Evolutionary conservation across 2,329 filamentous ascomycete species (phyloP).

Genomic region (Aspergillus melleus): DNA sequence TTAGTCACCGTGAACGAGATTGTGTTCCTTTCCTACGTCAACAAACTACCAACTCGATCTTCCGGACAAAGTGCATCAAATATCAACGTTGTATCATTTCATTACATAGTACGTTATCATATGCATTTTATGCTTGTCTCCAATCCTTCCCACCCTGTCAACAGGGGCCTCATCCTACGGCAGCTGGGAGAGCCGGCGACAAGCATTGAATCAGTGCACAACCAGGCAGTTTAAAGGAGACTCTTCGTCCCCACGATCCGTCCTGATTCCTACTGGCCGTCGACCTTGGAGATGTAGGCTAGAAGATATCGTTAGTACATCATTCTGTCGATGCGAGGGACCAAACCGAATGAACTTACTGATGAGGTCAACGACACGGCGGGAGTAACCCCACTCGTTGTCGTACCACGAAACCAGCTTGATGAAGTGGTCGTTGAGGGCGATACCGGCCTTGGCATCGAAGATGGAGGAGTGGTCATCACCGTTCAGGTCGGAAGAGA

Average conservation of each 20-base stretch:
- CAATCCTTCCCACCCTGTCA: slow-evolving; percentile 9
- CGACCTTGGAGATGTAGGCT: slow-evolving; percentile 77
- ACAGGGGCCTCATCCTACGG: slow-evolving; percentile 7
- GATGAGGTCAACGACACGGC: slow-evolving; percentile 81
- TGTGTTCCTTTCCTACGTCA: too few relatives aligned
- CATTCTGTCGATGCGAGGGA: neutral
- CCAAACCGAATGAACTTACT: slow-evolving; percentile 31
- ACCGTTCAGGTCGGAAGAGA: slow-evolving; percentile 92
- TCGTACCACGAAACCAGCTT: slow-evolving; percentile 99
- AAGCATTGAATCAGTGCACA: slow-evolving; percentile 6
- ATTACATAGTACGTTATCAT: slow-evolving; percentile 32
- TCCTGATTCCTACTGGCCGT: slow-evolving; percentile 51
- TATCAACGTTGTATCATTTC: slow-evolving; percentile 23
- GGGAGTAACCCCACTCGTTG: slow-evolving; percentile 99
- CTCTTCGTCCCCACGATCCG: slow-evolving; percentile 32
- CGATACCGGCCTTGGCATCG: slow-evolving; percentile 98
- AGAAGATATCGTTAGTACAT: slow-evolving; percentile 37
- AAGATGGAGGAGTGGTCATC: slow-evolving; percentile 96
- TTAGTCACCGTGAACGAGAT: neutral
- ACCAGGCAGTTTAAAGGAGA: slow-evolving; percentile 30
- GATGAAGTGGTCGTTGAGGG: slow-evolving; percentile 97
- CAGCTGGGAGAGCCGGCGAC: slow-evolving; percentile 12
- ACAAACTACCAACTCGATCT: neutral
- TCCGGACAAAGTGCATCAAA: neutral
- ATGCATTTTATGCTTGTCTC: slow-evolving; percentile 21